phyloP scores from a whole-genome alignment of 208 protist genomes.

The Balamuthia mandrillaris region DNA sequence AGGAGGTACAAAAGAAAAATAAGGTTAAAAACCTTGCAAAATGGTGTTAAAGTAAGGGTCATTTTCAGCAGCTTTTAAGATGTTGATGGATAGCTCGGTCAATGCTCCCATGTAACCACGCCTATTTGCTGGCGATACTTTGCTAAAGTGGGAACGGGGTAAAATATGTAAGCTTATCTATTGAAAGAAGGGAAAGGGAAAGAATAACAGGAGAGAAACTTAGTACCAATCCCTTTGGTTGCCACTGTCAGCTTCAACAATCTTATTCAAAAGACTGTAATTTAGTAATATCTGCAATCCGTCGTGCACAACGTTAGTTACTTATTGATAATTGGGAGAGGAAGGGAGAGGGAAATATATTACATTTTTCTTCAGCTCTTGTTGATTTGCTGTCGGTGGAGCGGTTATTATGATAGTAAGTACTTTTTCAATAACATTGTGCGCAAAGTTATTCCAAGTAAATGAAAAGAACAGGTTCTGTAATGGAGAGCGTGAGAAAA shows the following conservation, averaged over 20 bases:
- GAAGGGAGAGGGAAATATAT: too few relatives aligned
- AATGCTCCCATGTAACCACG: not conserved
- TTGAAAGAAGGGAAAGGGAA: too few relatives aligned
- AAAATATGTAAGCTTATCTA: too few relatives aligned
- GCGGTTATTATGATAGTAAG: not conserved
- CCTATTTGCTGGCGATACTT: too few relatives aligned
- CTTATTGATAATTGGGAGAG: not conserved
- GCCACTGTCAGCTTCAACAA: not conserved
- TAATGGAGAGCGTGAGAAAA: too few relatives aligned
- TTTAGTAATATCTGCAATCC: not conserved
- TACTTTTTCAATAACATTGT: not conserved
- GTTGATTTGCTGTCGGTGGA: too few relatives aligned
- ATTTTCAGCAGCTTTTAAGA: not conserved
- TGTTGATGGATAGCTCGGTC: not conserved
- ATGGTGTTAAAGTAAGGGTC: too few relatives aligned
- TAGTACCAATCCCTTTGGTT: not conserved
- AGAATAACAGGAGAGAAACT: too few relatives aligned
- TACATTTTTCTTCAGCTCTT: too few relatives aligned
- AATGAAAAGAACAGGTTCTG: not conserved
- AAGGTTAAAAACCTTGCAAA: too few relatives aligned
- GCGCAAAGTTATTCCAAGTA: conserved; percentile 7
- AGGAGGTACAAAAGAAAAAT: too few relatives aligned
- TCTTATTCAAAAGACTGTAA: not conserved
- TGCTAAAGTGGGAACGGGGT: too few relatives aligned
- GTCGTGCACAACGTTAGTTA: not conserved